Conservation (phyloP, 192 early-diverging fungal genomes). For the Backusella parvicylindrica region DNA sequence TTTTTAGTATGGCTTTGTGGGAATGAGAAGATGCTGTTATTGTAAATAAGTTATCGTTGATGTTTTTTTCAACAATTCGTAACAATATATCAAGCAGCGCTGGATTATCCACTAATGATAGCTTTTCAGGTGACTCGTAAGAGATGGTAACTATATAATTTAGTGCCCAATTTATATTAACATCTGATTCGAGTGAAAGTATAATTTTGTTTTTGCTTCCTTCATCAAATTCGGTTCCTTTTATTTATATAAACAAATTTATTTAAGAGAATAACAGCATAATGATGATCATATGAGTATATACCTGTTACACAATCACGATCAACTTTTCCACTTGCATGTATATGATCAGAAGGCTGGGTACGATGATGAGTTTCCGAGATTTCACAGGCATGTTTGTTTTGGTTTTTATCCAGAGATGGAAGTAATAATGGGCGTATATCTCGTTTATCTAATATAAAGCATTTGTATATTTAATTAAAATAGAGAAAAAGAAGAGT, state of each 20-base stretch:
- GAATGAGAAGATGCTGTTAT: neutral
- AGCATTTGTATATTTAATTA: neutral
- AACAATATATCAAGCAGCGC: slow-evolving; percentile 30
- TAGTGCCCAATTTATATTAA: slow-evolving; percentile 81
- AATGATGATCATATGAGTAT: neutral
- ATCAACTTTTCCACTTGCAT: neutral
- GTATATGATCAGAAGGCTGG: slow-evolving; percentile 5
- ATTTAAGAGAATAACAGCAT: neutral
- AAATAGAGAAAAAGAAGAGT: neutral
- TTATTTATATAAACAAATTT: neutral
- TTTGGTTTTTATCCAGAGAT: neutral
- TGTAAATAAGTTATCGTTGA: slow-evolving; percentile 18
- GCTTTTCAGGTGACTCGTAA: slow-evolving; percentile 46
- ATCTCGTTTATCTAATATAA: neutral
- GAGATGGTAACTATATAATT: slow-evolving; percentile 64
- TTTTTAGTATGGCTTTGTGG: neutral
- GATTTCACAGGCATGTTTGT: slow-evolving; percentile 8
- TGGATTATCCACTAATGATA: slow-evolving; percentile 59
- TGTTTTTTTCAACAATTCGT: slow-evolving; percentile 54
- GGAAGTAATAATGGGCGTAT: neutral
- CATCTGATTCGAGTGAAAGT: slow-evolving; percentile 64
- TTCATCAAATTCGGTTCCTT: slow-evolving; percentile 11
- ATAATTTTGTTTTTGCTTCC: slow-evolving; percentile 59
- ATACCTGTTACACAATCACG: neutral
- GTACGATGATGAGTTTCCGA: slow-evolving; percentile 20